Evolutionary conservation across 257 asterid genomes (phyloP).

Genomic region (Gentiana dahurica): DNA sequence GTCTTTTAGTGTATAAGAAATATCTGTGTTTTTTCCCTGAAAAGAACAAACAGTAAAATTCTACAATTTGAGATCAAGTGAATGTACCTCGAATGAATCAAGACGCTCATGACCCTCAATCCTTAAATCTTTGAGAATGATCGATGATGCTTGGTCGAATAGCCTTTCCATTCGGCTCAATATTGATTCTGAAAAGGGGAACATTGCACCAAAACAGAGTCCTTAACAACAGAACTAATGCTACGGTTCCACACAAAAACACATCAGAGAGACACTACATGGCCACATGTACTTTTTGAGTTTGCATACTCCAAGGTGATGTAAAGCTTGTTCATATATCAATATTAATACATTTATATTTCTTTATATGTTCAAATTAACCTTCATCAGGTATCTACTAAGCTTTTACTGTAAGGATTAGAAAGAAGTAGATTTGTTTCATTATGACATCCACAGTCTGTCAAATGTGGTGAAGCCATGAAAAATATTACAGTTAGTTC

Average conservation of each 20-base stretch:
- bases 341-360: no score
- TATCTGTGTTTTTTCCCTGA: no score
- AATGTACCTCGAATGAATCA: slow-evolving; percentile 69
- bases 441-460: not conserved
- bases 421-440: not conserved
- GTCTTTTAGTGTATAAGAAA: no score
- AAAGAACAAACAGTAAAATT: no score
- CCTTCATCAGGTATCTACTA: no score
- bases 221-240: not conserved
- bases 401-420: not conserved
- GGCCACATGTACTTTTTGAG: no score
- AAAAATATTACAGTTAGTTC: no score
- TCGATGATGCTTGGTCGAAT: slow-evolving; percentile 45
- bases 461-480: not conserved
- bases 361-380: no score
- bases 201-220: slow-evolving; percentile 2
- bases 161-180: slow-evolving; percentile 50
- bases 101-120: slow-evolving; percentile 49
- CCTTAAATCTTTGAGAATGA: slow-evolving; percentile 50
- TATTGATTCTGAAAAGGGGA: slow-evolving; percentile 44
- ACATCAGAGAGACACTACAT: no score
- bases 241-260: no score
- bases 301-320: no score
- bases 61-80: slow-evolving; percentile 2
- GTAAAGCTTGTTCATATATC: no score